Conservation (phyloP, 371 early-diverging fungal species). For the Haplosporangium sp. region DNA sequence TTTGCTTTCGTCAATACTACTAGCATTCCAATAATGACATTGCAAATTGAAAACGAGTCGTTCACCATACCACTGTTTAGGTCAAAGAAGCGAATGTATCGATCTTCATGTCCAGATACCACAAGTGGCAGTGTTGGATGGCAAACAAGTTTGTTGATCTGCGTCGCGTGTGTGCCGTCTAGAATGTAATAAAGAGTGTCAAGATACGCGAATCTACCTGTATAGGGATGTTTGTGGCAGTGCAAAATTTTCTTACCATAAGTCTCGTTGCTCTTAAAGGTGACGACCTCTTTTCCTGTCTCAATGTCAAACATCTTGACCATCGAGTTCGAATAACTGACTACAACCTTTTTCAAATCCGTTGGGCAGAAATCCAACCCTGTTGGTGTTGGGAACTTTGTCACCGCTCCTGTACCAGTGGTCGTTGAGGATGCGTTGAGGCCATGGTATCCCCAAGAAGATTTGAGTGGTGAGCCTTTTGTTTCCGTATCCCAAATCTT, state of each 20-base stretch:
- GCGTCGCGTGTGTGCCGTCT: conserved; percentile 76
- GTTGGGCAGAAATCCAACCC: conserved; percentile 74
- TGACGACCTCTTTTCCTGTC: conserved; percentile 71
- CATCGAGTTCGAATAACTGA: conserved; percentile 74
- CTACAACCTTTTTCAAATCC: conserved; percentile 70
- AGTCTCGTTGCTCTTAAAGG: conserved; percentile 67
- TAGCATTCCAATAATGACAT: background rate
- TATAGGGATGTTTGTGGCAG: background rate
- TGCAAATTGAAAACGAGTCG: background rate
- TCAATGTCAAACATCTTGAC: conserved; percentile 82
- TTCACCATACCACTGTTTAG: conserved; percentile 68
- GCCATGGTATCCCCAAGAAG: conserved; percentile 63
- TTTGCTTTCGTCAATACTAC: background rate
- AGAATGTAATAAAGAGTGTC: background rate
- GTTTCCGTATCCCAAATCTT: conserved; percentile 83
- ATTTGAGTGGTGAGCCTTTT: conserved; percentile 59
- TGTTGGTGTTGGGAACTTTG: conserved; percentile 65
- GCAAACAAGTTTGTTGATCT: conserved; percentile 80
- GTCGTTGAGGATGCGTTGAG: background rate
- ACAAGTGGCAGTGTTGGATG: conserved; percentile 83
- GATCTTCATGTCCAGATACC: conserved; percentile 85
- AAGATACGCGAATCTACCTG: background rate
- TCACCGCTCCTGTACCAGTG: background rate
- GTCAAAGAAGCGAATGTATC: conserved; percentile 82
- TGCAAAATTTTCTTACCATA: conserved; percentile 62